Evolutionary conservation across 1,139 yeast species (phyloP), one percentile per base, ranked within the genome.

Genomic region (Diutina rugosa): DNA sequence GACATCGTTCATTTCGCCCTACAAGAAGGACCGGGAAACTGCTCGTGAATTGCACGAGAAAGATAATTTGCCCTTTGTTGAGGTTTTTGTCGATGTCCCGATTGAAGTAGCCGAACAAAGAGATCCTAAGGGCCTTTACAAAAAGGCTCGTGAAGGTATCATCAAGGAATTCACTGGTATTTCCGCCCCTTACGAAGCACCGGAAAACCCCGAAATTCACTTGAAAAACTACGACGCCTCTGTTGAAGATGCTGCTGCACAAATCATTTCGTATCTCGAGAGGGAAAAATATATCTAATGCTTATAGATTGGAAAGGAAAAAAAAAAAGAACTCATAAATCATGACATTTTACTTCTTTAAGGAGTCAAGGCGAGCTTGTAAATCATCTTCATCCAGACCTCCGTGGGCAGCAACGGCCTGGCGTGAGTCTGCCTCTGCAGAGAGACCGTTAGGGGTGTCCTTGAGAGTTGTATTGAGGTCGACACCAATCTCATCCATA

Each of bases 81-180:
- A 91, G 74, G 96, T 91, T 10, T 90, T 73, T 63, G 90, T 91
- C 54, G 97, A 91, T 68, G 97, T 90, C 55, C 97, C 98, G 44
- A 78, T 91, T 56, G 90, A 85, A 64, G 90, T 90, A 59, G 98
- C 97, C 56, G 98, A 91, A 75, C 80, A 88, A 71, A 87, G 98
- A 72, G 98, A 91, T 71, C 98, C 98, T 61, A 91, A 91, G 77
- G 98, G 98, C 9, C 78, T 91, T 63, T 91, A 91, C 76, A 90
- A 90, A 73, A 91, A 91, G 79, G 98, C 98, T 28, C 84, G 97
- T 69, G 95, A 90, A 65, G 98, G 98, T 41, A 76, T 87, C 61
- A 91, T 91, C 69, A 89, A 89, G 72, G 96, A 91, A 68, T 91
- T 91, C 73, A 91, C 98, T 28, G 98, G 98, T 57, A 85, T 91